A percentile compares a stretch with the other conserved stretches of the same genome.
These are phyloP conservation scores for Starmerella bombi DNA, from an alignment of 805 yeast genomes.

Conservation along the genomic window DNA sequence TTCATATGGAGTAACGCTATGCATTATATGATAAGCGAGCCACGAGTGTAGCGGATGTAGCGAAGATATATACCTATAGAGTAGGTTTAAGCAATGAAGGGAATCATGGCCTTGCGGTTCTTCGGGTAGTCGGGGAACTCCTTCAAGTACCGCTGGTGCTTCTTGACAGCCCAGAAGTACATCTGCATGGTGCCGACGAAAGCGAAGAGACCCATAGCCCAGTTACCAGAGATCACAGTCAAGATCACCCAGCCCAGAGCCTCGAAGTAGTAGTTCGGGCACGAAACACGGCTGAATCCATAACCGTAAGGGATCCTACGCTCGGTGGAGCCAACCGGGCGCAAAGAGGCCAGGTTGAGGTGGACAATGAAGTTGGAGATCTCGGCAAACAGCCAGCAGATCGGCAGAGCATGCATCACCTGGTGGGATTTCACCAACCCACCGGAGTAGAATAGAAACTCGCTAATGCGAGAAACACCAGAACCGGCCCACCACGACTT, in stretches of 20 bases:
- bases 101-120: conserved; percentile 65
- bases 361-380: conserved; percentile 63
- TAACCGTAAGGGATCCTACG: conserved; percentile 72
- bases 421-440: conserved; percentile 10
- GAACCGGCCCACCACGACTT: conserved; percentile 23
- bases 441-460: conserved; percentile 22
- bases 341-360: conserved; percentile 41
- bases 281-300: conserved; percentile 66
- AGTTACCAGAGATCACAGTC: conserved; percentile 60
- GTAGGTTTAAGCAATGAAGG: conserved; percentile 43
- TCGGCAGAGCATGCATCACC: conserved; percentile 13
- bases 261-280: conserved; percentile 93
- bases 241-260: conserved; percentile 58
- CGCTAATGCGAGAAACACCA: conserved; percentile 9
- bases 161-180: conserved; percentile 85
- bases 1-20: too few species aligned
- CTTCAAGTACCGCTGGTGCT: conserved; percentile 53
- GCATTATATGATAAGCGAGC: too few species aligned
- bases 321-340: conserved; percentile 43
- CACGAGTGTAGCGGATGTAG: too few species aligned
- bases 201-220: conserved; percentile 62
- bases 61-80: not conserved
- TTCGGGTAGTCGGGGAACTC: conserved; percentile 73
- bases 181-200: conserved; percentile 65
- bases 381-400: conserved; percentile 40